Evolutionary conservation across 163 green algal genomes (phyloP), one percentile per base, ranked within the genome.

Genomic region (Scenedesmus sp.): DNA sequence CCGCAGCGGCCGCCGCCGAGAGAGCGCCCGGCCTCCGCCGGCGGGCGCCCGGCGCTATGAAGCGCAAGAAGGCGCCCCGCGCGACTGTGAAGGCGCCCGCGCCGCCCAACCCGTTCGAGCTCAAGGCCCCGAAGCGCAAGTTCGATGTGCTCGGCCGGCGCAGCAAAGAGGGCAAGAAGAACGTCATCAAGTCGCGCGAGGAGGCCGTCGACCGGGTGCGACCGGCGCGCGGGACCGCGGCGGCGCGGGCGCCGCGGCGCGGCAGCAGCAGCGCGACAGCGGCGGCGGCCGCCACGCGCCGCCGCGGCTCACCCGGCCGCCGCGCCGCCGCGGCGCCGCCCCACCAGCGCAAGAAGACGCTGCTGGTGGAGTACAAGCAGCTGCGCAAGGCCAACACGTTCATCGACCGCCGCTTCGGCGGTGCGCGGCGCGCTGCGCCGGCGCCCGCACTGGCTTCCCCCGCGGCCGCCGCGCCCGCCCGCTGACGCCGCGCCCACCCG

Each of bases 331-430:
- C 4, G 1, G 31, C 26, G 7, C 44, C 56, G 29, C 22, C 36
- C 5, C 15, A 62, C 24, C 87, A 96, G 92, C 85, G 94, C 29
- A 96, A 98, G 77, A 90, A 91, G 70, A 97, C 92, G 4, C 78
- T 98, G 48, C 85, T 98, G 28, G 90, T 97, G 11, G 95, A 98
- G 83, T 97, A 97, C 83, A 88, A 89, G 39, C 84, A 91, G 83
- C 81, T 95, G n/a, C 86, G 87, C 22, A 97, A 95, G 70, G 80
- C 88, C 34, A 98, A 98, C 73, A 87, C 84, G 0, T 98, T 98
- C 69, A 83, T 97, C 2, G 95, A 98, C 82, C 82, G 89, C 18
- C 92, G 95, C 11, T 96, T 98, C 60, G 94, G 94, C 57, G 92
- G 92, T 95, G 73, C 50, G 83, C 3, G 9, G n/a, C 3, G 67